Evolutionary conservation across 2,329 filamentous ascomycete species (phyloP).

Genomic region (Fusarium acutatum): DNA sequence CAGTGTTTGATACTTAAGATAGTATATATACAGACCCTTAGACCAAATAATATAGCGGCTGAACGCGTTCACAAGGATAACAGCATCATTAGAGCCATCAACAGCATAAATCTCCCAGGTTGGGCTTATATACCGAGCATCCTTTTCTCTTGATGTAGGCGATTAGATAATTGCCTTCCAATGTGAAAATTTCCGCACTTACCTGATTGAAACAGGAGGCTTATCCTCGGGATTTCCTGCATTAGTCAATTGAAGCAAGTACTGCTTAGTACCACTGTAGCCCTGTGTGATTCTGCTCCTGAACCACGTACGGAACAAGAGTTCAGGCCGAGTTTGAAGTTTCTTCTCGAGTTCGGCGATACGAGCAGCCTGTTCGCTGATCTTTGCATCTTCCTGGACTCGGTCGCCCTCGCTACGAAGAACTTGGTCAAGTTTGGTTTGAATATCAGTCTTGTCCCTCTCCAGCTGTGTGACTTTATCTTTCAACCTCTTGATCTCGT

Average conservation of each 20-base stretch:
- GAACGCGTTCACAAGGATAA: accelerated
- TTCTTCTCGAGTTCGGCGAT: neutral
- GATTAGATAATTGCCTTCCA: accelerated
- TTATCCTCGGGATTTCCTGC: neutral
- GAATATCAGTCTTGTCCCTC: neutral
- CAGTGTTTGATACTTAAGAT: accelerated
- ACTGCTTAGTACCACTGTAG: accelerated
- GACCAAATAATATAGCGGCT: neutral
- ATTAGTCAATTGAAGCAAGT: neutral
- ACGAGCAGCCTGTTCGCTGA: neutral
- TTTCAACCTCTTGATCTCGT: neutral
- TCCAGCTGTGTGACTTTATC: neutral
- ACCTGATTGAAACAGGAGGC: neutral
- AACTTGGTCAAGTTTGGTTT: neutral
- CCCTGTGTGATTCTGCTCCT: neutral
- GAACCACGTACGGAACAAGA: accelerated
- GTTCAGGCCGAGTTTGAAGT: neutral
- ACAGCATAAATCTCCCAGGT: neutral
- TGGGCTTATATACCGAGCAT: neutral
- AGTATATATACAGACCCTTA: neutral
- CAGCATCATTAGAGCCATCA: neutral
- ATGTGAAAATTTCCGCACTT: accelerated
- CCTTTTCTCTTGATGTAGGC: accelerated
- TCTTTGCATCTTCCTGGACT: neutral
- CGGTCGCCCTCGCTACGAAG: accelerated